A percentile compares a stretch with the other conserved stretches of the same genome.
These are phyloP conservation scores for Podosphaera xanthii DNA, from an alignment of 2,329 filamentous ascomycete genomes.

Conservation along the genomic window DNA sequence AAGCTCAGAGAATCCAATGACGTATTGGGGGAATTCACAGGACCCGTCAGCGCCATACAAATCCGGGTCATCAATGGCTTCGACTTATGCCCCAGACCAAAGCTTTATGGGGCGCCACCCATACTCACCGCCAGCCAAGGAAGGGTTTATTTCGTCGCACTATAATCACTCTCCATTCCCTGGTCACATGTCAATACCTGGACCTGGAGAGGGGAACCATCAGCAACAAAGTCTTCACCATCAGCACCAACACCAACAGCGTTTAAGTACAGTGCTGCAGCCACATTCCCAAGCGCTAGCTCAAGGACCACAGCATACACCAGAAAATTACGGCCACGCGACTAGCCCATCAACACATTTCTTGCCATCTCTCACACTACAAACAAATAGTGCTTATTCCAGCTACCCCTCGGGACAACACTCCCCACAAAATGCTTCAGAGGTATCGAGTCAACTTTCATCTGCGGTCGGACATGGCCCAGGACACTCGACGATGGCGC, in stretches of 20 bases:
- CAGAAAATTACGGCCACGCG: conserved; percentile 34
- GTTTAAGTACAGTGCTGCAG: conserved; percentile 23
- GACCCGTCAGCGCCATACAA: conserved; percentile 29
- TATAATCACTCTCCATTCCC: not conserved
- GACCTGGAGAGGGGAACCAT: conserved; percentile 11
- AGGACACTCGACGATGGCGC: conserved; percentile 25
- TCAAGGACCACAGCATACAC: conserved; percentile 30
- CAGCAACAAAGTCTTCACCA: conserved; percentile 15
- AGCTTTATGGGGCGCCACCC: conserved; percentile 24
- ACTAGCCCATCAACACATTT: conserved; percentile 36
- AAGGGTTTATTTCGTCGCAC: not conserved
- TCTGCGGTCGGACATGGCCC: conserved; percentile 15
- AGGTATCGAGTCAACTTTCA: conserved; percentile 19
- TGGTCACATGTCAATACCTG: not conserved
- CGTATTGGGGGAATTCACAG: conserved; percentile 13
- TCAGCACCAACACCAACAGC: conserved; percentile 15
- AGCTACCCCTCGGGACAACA: conserved; percentile 25
- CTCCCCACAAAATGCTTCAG: conserved; percentile 19
- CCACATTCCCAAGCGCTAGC: conserved; percentile 24
- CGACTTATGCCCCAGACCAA: conserved; percentile 14
- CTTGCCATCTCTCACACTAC: conserved; percentile 25
- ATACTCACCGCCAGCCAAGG: conserved; percentile 27
- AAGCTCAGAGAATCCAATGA: conserved; percentile 32
- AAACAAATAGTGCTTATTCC: conserved; percentile 22
- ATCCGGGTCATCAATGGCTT: conserved; percentile 21